Evolutionary conservation across 2,329 filamentous ascomycete genomes (phyloP).

Genomic region (Rachicladosporium sp.): DNA sequence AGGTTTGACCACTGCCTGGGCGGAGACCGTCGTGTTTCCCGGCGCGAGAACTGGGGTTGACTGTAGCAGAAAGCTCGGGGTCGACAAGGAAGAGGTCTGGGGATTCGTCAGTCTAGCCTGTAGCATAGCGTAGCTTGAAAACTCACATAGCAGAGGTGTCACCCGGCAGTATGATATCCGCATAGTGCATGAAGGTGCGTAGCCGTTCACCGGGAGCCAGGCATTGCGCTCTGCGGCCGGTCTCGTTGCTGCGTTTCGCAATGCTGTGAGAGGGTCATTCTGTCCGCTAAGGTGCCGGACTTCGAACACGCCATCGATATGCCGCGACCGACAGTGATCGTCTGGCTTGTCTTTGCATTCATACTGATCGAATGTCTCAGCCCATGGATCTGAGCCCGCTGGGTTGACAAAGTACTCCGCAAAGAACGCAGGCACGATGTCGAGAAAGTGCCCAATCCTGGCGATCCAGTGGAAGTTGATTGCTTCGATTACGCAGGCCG

Average conservation of each 20-base stretch:
- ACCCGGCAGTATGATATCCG: slow-evolving; percentile 3
- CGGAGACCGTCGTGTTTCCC: too few species aligned
- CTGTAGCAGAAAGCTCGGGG: not conserved
- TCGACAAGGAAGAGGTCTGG: slow-evolving; percentile 1
- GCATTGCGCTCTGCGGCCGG: not conserved
- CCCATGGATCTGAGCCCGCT: slow-evolving; percentile 1
- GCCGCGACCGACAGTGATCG: too few species aligned
- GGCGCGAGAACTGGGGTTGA: not conserved
- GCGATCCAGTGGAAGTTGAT: slow-evolving; percentile 1
- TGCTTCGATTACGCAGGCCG: slow-evolving; percentile 1
- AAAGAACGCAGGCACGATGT: slow-evolving; percentile 1
- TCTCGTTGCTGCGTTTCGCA: not conserved
- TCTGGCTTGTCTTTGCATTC: not conserved
- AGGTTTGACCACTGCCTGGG: too few species aligned
- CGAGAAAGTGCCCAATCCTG: not conserved
- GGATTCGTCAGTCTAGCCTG: not conserved
- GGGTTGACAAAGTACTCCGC: slow-evolving; percentile 1
- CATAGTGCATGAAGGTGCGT: slow-evolving; percentile 2
- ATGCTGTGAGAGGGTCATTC: not conserved
- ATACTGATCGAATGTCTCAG: not conserved
- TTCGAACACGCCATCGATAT: slow-evolving; percentile 2
- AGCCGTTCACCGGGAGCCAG: not conserved
- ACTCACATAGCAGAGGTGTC: slow-evolving; percentile 1
- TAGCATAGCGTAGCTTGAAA: not conserved
- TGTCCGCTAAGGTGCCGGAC: slow-evolving; percentile 1